These are phyloP conservation scores for Claviceps purpurea DNA, from an alignment of 2,329 filamentous ascomycete genomes.

Conservation along the genomic window DNA sequence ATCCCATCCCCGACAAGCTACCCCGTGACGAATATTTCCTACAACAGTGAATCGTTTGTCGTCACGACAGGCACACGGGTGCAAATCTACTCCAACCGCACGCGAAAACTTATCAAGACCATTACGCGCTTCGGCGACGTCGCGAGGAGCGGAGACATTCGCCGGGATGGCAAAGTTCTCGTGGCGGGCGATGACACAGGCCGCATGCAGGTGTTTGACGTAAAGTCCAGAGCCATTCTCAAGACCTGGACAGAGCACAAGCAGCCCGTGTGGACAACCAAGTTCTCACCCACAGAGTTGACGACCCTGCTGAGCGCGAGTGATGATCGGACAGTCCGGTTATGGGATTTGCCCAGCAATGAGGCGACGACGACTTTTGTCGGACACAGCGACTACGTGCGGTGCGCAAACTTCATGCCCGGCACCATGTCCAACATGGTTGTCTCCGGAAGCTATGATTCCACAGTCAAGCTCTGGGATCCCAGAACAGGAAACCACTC, in stretches of 20 bases:
- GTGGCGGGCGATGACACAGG: conserved; percentile 87
- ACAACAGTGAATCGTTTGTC: conserved; percentile 64
- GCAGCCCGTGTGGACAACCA: conserved; percentile 83
- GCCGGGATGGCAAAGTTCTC: conserved; percentile 76
- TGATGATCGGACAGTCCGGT: conserved; percentile 81
- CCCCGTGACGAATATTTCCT: conserved; percentile 81
- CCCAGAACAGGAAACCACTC: conserved; percentile 53
- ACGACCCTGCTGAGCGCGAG: conserved; percentile 80
- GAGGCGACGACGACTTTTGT: conserved; percentile 63
- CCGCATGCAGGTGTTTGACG: conserved; percentile 88
- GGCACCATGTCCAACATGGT: conserved; percentile 58
- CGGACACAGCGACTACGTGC: conserved; percentile 87
- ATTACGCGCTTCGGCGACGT: conserved; percentile 89
- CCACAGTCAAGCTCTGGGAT: conserved; percentile 90
- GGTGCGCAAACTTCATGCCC: conserved; percentile 76
- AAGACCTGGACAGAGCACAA: conserved; percentile 93
- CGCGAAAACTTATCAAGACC: conserved; percentile 82
- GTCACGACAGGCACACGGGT: conserved; percentile 90
- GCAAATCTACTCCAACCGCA: conserved; percentile 86
- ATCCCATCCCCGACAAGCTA: conserved; percentile 84
- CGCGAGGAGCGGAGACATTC: conserved; percentile 77
- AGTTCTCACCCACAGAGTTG: conserved; percentile 79
- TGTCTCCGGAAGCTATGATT: conserved; percentile 86
- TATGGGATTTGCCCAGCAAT: conserved; percentile 86
- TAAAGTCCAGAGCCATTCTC: conserved; percentile 74